phyloP scores from a whole-genome alignment of 306 rosid genomes.

The Cicer yamashitae region DNA sequence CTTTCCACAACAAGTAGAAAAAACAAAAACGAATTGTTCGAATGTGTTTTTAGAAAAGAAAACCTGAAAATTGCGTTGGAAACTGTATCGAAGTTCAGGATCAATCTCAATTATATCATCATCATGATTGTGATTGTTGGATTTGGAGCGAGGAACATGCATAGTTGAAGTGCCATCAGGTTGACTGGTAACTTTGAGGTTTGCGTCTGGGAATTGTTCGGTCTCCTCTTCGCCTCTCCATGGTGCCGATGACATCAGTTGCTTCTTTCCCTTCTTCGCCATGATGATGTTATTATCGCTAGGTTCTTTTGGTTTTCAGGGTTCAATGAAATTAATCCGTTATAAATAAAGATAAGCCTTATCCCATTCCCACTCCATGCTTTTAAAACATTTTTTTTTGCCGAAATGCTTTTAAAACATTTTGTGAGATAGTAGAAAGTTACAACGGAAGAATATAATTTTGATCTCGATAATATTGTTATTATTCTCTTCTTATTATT shows the following conservation, averaged over 20 bases:
- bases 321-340: neutral
- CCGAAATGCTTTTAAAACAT: too few relatives aligned
- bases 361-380: neutral
- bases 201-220: constrained; percentile 66
- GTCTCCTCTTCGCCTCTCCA: constrained; percentile 78
- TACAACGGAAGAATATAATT: too few relatives aligned
- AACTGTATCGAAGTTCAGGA: constrained; percentile 94
- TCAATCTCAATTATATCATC: constrained; percentile 76
- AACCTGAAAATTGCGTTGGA: constrained; percentile 94
- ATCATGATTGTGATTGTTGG: constrained; percentile 38
- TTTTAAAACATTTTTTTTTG: neutral
- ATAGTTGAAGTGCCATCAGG: constrained; percentile 68
- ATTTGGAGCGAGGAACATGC: constrained; percentile 81
- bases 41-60: neutral
- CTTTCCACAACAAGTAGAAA: neutral
- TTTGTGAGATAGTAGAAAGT: too few relatives aligned
- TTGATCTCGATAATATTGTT: too few relatives aligned
- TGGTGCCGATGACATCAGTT: constrained; percentile 85
- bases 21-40: neutral
- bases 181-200: constrained; percentile 75
- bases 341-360: neutral
- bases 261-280: constrained; percentile 65
- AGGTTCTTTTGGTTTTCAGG: neutral
- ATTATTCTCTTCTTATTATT: too few relatives aligned
- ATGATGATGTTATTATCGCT: neutral